Evolutionary conservation across 306 rosid genomes (phyloP).

Genomic region (Cyamopsis tetragonoloba): DNA sequence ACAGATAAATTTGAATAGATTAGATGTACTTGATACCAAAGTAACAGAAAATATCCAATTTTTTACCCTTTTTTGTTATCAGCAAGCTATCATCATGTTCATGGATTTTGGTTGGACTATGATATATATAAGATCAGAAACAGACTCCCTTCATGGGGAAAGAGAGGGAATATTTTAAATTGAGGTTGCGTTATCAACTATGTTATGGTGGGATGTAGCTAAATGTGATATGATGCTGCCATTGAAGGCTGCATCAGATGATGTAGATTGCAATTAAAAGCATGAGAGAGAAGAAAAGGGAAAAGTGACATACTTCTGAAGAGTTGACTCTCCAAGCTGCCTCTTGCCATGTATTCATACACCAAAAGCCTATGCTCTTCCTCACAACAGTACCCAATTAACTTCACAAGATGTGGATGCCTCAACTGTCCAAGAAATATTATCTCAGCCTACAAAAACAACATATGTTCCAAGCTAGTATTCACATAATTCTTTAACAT

Average conservation of each 20-base stretch:
- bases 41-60: neutral
- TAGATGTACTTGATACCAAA: neutral
- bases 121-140: neutral
- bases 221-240: too few species aligned
- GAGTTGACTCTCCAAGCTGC: slow-evolving; percentile 69
- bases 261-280: too few species aligned
- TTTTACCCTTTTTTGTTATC: too few species aligned
- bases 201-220: too few species aligned
- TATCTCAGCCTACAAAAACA: slow-evolving; percentile 56
- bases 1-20: neutral
- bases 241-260: too few species aligned
- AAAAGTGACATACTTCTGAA: slow-evolving; percentile 53
- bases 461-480: neutral
- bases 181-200: too few species aligned
- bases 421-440: slow-evolving; percentile 80
- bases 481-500: neutral
- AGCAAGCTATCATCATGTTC: neutral
- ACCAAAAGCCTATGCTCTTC: slow-evolving; percentile 74
- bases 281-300: neutral
- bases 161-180: too few species aligned
- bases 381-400: slow-evolving; percentile 74
- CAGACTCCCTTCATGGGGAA: neutral
- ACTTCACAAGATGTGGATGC: slow-evolving; percentile 73
- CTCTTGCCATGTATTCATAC: slow-evolving; percentile 71
- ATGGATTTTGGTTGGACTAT: neutral